phyloP scores from a whole-genome alignment of 768 basidiomycete species.

The Kockovaella imperatae region DNA sequence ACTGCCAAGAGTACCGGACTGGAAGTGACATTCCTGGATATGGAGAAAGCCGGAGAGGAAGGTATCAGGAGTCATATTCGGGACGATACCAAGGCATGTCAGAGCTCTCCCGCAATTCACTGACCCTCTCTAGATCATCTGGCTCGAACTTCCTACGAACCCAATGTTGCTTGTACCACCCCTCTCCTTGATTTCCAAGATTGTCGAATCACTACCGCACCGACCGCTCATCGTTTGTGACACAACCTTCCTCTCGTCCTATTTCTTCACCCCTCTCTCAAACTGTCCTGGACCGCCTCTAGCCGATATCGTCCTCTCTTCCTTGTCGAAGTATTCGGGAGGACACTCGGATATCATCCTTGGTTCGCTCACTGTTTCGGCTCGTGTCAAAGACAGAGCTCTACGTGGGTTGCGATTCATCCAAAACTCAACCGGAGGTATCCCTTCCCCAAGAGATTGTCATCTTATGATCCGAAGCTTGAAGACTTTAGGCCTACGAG shows the following conservation, averaged over 20 bases:
- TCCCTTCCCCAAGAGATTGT: constrained; percentile 65
- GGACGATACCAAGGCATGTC: constrained; percentile 69
- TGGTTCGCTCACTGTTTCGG: constrained; percentile 59
- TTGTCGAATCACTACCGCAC: constrained; percentile 55
- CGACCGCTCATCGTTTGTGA: constrained; percentile 77
- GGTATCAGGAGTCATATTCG: constrained; percentile 59
- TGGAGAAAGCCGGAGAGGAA: constrained; percentile 63
- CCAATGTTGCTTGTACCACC: constrained; percentile 83
- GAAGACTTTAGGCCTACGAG: constrained; percentile 83
- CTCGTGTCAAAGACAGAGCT: constrained; percentile 42
- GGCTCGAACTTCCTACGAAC: constrained; percentile 94
- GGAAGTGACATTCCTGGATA: constrained; percentile 69
- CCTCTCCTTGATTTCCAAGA: constrained; percentile 59
- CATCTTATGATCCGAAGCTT: constrained; percentile 85
- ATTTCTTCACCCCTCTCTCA: constrained; percentile 71
- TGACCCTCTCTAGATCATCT: constrained; percentile 58
- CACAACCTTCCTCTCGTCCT: constrained; percentile 90
- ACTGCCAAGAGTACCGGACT: constrained; percentile 27
- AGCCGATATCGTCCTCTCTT: constrained; percentile 76
- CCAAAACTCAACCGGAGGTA: constrained; percentile 60
- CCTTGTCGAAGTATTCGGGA: constrained; percentile 71
- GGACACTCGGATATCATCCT: constrained; percentile 92
- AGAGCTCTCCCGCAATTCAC: background rate
- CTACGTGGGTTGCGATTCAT: constrained; percentile 65
- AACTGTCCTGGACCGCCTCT: constrained; percentile 45